phyloP scores from a whole-genome alignment of 2,329 filamentous ascomycete species.

The Orbilia ellipsospora region DNA sequence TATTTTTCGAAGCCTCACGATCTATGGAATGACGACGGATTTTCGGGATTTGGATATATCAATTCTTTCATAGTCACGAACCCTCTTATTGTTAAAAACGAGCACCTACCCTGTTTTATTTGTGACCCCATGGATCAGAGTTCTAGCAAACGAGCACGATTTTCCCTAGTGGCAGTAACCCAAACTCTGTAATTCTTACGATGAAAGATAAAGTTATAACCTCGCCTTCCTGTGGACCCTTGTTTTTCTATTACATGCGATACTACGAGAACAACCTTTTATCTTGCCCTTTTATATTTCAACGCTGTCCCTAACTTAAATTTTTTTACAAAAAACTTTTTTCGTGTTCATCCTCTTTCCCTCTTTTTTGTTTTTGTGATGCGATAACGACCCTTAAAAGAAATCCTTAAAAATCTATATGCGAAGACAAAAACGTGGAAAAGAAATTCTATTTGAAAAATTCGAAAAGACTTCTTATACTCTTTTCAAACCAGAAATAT shows the following conservation, averaged over 20 bases:
- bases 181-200: slow-evolving; percentile 41
- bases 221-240: slow-evolving; percentile 41
- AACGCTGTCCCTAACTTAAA: slow-evolving; percentile 51
- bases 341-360: slow-evolving; percentile 13
- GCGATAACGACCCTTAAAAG: slow-evolving; percentile 49
- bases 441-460: slow-evolving; percentile 38
- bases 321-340: slow-evolving; percentile 28
- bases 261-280: slow-evolving; percentile 29
- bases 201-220: slow-evolving; percentile 27
- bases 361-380: slow-evolving; percentile 46
- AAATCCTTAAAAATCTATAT: slow-evolving; percentile 35
- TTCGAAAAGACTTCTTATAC: slow-evolving; percentile 43
- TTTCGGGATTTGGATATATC: slow-evolving; percentile 49
- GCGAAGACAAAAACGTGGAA: slow-evolving; percentile 52
- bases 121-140: slow-evolving; percentile 31
- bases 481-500: slow-evolving; percentile 11
- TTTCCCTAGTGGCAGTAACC: slow-evolving; percentile 23
- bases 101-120: slow-evolving; percentile 29
- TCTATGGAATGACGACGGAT: slow-evolving; percentile 49
- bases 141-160: slow-evolving; percentile 9
- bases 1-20: slow-evolving; percentile 44
- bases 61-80: slow-evolving; percentile 30
- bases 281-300: slow-evolving; percentile 34
- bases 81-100: slow-evolving; percentile 32
- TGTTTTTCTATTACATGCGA: slow-evolving; percentile 33